Base-by-base conservation (phyloP, 1,139 yeast genomes). In the Meyerozyma athensensis region DNA sequence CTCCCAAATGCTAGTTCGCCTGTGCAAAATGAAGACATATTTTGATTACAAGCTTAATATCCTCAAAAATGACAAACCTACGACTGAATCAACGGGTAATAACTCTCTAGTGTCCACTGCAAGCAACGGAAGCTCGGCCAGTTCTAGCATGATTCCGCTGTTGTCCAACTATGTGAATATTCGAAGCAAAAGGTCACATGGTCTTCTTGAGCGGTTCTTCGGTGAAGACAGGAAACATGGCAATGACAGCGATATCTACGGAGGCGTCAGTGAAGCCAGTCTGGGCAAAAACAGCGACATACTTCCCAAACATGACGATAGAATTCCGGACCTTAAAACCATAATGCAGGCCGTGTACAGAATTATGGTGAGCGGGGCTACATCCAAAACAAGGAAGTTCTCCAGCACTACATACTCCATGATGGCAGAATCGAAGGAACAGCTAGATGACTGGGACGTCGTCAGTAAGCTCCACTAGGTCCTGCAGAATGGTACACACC, bases 371-470 rank as follows among this genome's bases (percentile, higher is more conserved):
- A 41, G 38, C 33, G 53, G 52, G 23, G 22, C 39, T 22, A 17
- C 32, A 3, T n/a, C 32, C 8, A 8, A 13, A 5, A 18, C 32
- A 17, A 19, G 21, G 8, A 19, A 16, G n/a, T 28, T 28, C 10
- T n/a, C 32, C n/a, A 18, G 32, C 20, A 28, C 20, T 10, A 28
- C 36, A 24, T 30, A n/a, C 10, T 39, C 45, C 10, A 40, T 45
- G 41, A 35, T 47, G 45, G 45, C 41, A 37, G 65, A 64, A 43
- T 53, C 65, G 2, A 61, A 54, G 40, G 47, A 53, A 8, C 63
- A 59, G 38, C 43, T 61, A 22, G 68, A 63, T 18, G 73, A 67
- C 26, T 69, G 75, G 75, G 74, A 67, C 43, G 54, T 68, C 20
- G 66, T 69, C 4, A 66, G 73, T 40, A 59, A 60, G 33, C 13